Percentiles rank a stretch among this genome's conserved stretches.
phyloP scores from a whole-genome alignment of 108 stramenopile genomes.

The Cylindrotheca fusiformis region DNA sequence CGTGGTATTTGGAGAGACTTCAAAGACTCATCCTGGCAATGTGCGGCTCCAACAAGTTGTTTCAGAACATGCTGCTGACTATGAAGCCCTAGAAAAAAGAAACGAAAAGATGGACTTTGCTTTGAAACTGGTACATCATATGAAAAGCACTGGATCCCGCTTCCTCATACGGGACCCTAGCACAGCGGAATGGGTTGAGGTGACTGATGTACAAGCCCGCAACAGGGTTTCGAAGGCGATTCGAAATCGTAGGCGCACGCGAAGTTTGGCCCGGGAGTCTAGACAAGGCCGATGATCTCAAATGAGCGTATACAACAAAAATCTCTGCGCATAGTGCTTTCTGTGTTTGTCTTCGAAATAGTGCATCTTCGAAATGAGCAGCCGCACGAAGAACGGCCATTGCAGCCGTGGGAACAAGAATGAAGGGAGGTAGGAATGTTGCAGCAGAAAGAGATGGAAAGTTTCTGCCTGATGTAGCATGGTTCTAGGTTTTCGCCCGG shows the following conservation, averaged over 20 bases:
- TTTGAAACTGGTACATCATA: not conserved
- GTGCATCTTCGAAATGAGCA: too few species aligned
- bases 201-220: slow-evolving; percentile 2
- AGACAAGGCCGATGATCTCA: too few species aligned
- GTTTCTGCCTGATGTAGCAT: too few species aligned
- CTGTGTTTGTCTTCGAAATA: too few species aligned
- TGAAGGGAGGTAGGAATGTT: too few species aligned
- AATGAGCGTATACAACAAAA: too few species aligned
- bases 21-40: slow-evolving; percentile 19
- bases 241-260: not conserved
- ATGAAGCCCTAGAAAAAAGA: slow-evolving; percentile 1
- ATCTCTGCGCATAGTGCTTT: too few species aligned
- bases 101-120: slow-evolving; percentile 3
- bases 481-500: too few species aligned
- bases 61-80: not conserved
- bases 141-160: not conserved
- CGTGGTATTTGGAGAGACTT: not conserved
- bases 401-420: too few species aligned
- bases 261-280: too few species aligned
- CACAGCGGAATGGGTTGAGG: slow-evolving; percentile 6
- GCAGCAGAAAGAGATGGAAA: too few species aligned
- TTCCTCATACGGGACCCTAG: slow-evolving; percentile 7
- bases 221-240: slow-evolving; percentile 16
- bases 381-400: too few species aligned
- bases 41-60: not conserved